Evolutionary conservation across 2,329 filamentous ascomycete species (phyloP), one percentile per base, ranked within the genome.

Genomic region (Epichloe uncinata): DNA sequence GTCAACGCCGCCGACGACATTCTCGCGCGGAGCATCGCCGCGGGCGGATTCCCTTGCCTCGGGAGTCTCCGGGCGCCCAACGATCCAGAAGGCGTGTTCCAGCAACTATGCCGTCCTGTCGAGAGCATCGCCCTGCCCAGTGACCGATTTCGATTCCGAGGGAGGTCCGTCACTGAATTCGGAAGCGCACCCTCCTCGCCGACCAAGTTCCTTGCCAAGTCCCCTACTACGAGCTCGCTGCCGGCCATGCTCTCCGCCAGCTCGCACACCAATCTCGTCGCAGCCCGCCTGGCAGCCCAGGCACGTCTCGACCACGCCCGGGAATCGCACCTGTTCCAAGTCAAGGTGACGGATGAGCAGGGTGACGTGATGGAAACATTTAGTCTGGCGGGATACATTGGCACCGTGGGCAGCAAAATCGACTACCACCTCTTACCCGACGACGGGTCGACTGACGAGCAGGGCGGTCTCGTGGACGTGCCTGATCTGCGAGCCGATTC

Each of bases 41-140:
- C 75, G 1, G 68, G 69, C 4, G 79, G 79, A 0, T 86, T 90
- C 58, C 85, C 85, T 0, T 62, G 67, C 0, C 71, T 90, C 9
- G 69, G 68, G 9, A 68, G 61, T 1, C 66, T 89, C 16, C 78
- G 85, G 49, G 72, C 79, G 0, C 85, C 84, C 1, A 79, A 79
- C 51, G 85, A 90, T 55, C 76, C 82, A 1, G 77, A 85, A 5
- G 85, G 84, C 26, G 57, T 77, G 7, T 79, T 89, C 54, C 85
- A 90, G 64, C 66, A 71, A 1, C 72, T 88, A 1, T 90, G 85
- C 63, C 75, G 73, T 42, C 84, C 84, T 0, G 67, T 73, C 4
- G 75, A 76, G 33, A 71, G 72, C 33, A 69, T 78, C 18, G 73
- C 79, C 40, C 66, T 75, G 20, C 69, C 74, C 1, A 65, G 64